These are phyloP conservation scores for Barnettozyma wickerhamii DNA, from an alignment of 805 yeast species.

Conservation along the genomic window DNA sequence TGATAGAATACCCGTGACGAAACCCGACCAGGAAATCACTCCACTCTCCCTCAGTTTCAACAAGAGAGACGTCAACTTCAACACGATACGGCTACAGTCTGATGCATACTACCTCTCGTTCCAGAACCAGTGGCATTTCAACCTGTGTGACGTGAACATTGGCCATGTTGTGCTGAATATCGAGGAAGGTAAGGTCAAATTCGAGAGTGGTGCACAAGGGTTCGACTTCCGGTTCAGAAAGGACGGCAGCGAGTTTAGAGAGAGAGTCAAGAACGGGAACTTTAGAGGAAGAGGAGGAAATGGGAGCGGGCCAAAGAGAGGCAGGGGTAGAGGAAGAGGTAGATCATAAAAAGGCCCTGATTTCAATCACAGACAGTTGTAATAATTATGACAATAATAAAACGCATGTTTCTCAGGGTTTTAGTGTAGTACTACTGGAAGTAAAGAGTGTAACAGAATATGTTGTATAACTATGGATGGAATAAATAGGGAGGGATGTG, in stretches of 20 bases:
- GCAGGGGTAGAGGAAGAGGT: conserved; percentile 20
- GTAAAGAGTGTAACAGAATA: no score
- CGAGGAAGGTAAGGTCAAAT: conserved; percentile 43
- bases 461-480: no score
- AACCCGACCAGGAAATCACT: conserved; percentile 35
- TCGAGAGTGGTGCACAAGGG: conserved; percentile 54
- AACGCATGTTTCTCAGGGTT: background rate
- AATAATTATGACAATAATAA: conserved; percentile 5
- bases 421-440: no score
- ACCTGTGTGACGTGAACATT: conserved; percentile 55
- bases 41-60: conserved; percentile 37
- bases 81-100: conserved; percentile 44
- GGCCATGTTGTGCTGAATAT: conserved; percentile 45
- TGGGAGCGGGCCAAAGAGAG: conserved; percentile 3
- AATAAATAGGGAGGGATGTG: conserved; percentile 1
- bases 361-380: conserved; percentile 1
- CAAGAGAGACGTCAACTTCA: conserved; percentile 37
- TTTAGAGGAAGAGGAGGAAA: conserved; percentile 5
- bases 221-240: conserved; percentile 55
- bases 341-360: conserved; percentile 6
- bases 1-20: conserved; percentile 52
- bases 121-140: conserved; percentile 75
- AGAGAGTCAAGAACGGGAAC: conserved; percentile 15
- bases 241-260: conserved; percentile 21
- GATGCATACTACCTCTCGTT: conserved; percentile 61